Conservation (phyloP, 1,284 basidiomycete genomes). For the Sanguinoderma infundibulare region DNA sequence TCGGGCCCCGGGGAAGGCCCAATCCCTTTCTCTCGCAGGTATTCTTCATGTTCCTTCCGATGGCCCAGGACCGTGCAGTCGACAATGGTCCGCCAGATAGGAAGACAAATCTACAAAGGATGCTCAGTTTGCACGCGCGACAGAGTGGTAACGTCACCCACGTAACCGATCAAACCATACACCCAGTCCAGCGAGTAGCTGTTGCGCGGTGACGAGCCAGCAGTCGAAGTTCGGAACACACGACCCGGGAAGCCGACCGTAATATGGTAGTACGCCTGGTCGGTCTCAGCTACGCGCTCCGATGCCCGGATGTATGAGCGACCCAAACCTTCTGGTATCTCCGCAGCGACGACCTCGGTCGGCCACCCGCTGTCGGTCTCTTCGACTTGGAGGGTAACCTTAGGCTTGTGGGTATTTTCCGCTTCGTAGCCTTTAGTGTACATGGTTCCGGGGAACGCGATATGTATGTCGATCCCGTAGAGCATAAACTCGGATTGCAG, state of each 20-base stretch:
- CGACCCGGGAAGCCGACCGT: slow-evolving; percentile 72
- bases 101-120: slow-evolving; percentile 48
- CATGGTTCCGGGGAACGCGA: slow-evolving; percentile 88
- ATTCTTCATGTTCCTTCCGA: slow-evolving; percentile 1
- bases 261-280: slow-evolving; percentile 72
- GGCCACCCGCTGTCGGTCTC: slow-evolving; percentile 76
- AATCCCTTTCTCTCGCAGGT: neutral
- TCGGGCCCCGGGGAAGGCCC: no score
- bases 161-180: slow-evolving; percentile 47
- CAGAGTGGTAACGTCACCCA: slow-evolving; percentile 34
- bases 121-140: neutral
- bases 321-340: slow-evolving; percentile 21
- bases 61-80: slow-evolving; percentile 26
- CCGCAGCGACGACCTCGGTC: slow-evolving; percentile 65
- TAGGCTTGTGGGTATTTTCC: slow-evolving; percentile 86
- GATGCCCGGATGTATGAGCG: neutral
- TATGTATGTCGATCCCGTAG: slow-evolving; percentile 83
- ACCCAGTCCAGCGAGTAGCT: slow-evolving; percentile 62
- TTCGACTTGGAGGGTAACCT: slow-evolving; percentile 82
- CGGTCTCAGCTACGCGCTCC: neutral
- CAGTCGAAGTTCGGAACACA: slow-evolving; percentile 71
- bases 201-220: slow-evolving; percentile 71
- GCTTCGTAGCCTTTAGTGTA: slow-evolving; percentile 79
- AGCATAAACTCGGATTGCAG: slow-evolving; percentile 81
- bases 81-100: slow-evolving; percentile 56